phyloP scores from a whole-genome alignment of 2,329 filamentous ascomycete genomes.

The Pseudonectria buxi region DNA sequence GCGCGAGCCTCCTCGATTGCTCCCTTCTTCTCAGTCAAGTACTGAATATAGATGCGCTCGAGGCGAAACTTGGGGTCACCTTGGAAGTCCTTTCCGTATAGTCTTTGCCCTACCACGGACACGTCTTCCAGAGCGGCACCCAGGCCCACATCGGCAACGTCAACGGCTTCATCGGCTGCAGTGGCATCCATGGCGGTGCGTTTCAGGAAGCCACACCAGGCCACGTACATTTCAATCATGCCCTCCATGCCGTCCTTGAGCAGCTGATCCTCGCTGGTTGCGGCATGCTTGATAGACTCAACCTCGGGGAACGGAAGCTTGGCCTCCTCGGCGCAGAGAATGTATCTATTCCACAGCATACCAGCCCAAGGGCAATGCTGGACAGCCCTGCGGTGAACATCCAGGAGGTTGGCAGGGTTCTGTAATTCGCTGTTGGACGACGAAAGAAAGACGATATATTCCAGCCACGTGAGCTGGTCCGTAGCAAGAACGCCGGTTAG shows the following conservation, averaged over 20 bases:
- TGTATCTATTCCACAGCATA: conserved; percentile 80
- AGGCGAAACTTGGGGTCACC: conserved; percentile 87
- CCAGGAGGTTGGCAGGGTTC: conserved; percentile 46
- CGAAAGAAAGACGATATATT: conserved; percentile 71
- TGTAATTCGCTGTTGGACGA: conserved; percentile 34
- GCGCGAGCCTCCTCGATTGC: conserved; percentile 69
- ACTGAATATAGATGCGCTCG: conserved; percentile 88
- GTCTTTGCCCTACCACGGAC: conserved; percentile 65
- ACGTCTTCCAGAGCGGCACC: conserved; percentile 81
- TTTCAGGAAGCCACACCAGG: conserved; percentile 92
- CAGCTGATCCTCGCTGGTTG: conserved; percentile 77
- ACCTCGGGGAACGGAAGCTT: conserved; percentile 71
- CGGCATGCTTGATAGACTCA: conserved; percentile 84
- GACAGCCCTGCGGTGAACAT: conserved; percentile 73
- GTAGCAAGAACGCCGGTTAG: conserved; percentile 62
- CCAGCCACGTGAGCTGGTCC: conserved; percentile 73
- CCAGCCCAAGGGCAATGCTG: conserved; percentile 93
- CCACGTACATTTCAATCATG: conserved; percentile 82
- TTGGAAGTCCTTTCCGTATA: conserved; percentile 67
- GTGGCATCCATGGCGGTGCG: conserved; percentile 71
- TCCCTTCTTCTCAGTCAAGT: conserved; percentile 76
- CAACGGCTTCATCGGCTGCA: conserved; percentile 72
- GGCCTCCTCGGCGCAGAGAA: conserved; percentile 76
- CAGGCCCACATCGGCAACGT: conserved; percentile 86
- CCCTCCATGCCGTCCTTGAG: conserved; percentile 82